These are phyloP conservation scores for Lyophyllum atratum DNA, from an alignment of 768 basidiomycete species.

Conservation along the genomic window DNA sequence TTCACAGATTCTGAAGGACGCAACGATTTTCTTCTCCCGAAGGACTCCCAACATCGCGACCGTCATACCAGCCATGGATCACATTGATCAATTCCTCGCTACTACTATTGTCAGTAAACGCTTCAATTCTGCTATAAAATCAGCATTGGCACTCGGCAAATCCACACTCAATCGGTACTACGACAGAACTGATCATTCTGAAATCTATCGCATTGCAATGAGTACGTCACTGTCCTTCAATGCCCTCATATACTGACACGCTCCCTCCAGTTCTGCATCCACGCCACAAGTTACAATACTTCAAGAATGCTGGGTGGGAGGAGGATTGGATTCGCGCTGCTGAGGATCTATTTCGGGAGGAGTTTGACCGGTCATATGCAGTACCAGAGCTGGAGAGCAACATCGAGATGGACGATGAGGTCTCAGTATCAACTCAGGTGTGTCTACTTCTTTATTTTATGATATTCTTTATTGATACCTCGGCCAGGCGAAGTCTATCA, in stretches of 20 bases:
- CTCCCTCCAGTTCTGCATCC: constrained; percentile 2
- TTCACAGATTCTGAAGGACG: no score
- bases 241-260: background rate
- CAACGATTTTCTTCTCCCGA: no score
- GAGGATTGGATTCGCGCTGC: constrained; percentile 1
- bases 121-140: background rate
- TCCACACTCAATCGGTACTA: background rate
- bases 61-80: no score
- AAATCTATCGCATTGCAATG: constrained; percentile 4
- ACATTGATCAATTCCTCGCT: no score
- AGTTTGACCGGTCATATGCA: background rate
- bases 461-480: background rate
- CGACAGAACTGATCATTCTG: background rate
- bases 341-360: background rate
- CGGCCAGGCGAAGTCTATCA: no score
- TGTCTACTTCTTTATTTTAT: background rate
- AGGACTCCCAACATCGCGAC: no score
- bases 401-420: background rate
- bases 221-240: background rate
- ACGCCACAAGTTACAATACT: constrained; percentile 5
- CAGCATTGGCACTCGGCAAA: no score
- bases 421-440: background rate
- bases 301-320: constrained; percentile 3
- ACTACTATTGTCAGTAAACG: no score
- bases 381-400: background rate